Evolutionary conservation across 1,139 yeast species (phyloP), one percentile per base, ranked within the genome.

Genomic region (Arxiozyma heterogenica): DNA sequence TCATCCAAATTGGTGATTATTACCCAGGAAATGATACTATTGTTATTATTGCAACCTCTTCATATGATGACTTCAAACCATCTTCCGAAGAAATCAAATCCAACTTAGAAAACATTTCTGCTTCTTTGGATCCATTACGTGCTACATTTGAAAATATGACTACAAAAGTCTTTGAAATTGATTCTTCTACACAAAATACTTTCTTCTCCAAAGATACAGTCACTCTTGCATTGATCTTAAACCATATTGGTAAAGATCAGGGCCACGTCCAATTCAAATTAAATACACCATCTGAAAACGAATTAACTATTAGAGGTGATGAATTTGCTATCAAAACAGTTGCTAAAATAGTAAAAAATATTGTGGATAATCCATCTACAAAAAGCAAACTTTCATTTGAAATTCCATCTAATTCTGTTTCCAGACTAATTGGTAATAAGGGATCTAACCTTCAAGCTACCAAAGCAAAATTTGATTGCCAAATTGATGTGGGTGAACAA

Each of bases 401-500:
- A 48, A 83, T 89, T 64, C 95, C 97, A 57, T 71, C 81, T 1
- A 74, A 77, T 54, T 80, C 82, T 50, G 75, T 91, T 57, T 79
- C 94, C 46, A 83, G 95, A 71, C 77, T 94, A 54, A 89, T 94
- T 69, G 99, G 98, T 61, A 86, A 85, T 69, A 87, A 82, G 58
- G 98, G 98, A 55, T 73, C 87, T 47, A 81, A 83, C 66, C 73
- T 93, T 67, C 79, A 81, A 62, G 74, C 81, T 53, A 71, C 89
- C 60, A 79, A 85, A 61, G 89, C 86, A n/a, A 86, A 87, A 66
- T 89, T 77, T 64, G 91, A 84, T 50, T 90, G 88, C 59, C 80
- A 78, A 62, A 79, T 94, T 59, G 96, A 90, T 64, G 84, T 90
- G 52, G 68, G 54, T 22, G 51, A 52, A 21, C 49, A 69, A 6